Evolutionary conservation across 257 asterid species (phyloP).

Genomic region (Nicotiana benthamiana): DNA sequence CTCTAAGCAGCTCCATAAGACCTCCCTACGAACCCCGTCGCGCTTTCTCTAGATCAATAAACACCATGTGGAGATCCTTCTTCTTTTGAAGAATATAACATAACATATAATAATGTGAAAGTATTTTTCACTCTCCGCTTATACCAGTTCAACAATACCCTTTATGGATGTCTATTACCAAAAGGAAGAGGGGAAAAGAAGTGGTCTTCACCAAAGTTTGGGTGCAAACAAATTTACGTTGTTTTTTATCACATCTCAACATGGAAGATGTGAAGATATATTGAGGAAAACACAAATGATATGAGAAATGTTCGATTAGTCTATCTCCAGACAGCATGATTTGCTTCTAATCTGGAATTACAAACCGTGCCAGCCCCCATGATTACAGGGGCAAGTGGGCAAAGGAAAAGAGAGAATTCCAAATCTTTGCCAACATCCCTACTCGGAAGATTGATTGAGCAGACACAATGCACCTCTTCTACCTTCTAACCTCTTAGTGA

Average conservation of each 20-base stretch:
- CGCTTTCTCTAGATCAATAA: too few relatives aligned
- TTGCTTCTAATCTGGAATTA: too few relatives aligned
- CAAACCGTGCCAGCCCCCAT: too few relatives aligned
- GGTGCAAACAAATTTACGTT: not conserved
- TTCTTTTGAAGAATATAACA: not conserved
- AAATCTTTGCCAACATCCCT: not conserved
- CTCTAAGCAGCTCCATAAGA: too few relatives aligned
- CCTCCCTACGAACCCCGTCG: too few relatives aligned
- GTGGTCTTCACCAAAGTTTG: too few relatives aligned
- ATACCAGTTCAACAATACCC: too few relatives aligned
- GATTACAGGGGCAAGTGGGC: not conserved
- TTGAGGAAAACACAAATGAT: not conserved
- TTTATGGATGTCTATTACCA: too few relatives aligned
- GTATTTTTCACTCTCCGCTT: not conserved
- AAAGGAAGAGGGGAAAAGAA: too few relatives aligned
- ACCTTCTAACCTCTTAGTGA: not conserved
- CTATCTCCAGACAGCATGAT: too few relatives aligned
- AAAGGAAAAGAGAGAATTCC: not conserved
- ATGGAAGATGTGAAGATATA: not conserved
- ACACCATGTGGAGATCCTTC: too few relatives aligned
- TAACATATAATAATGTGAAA: not conserved
- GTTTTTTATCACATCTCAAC: not conserved
- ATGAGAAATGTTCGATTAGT: not conserved
- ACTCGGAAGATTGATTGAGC: not conserved
- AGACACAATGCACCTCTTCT: not conserved